These are phyloP conservation scores for Chondrostereum purpureum DNA, from an alignment of 1,284 basidiomycete species.

Conservation along the genomic window DNA sequence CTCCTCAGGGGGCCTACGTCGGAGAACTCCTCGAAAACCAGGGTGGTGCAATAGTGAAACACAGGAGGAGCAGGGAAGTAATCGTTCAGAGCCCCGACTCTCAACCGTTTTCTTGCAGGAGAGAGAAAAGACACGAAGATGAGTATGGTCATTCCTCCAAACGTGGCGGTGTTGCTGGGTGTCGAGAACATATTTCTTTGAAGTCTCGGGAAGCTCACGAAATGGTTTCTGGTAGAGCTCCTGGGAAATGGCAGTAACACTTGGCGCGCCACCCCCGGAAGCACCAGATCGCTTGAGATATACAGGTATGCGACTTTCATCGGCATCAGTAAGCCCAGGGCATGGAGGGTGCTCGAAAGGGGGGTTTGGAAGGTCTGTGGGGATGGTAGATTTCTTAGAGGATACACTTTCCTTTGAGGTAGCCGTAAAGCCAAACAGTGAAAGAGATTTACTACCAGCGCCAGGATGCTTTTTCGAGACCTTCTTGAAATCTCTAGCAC, in stretches of 20 bases:
- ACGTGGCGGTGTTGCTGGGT: slow-evolving; percentile 5
- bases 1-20: too few relatives aligned
- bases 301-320: slow-evolving; percentile 4
- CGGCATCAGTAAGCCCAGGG: slow-evolving; percentile 9
- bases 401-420: too few relatives aligned
- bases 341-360: slow-evolving; percentile 4
- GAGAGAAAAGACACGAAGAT: slow-evolving; percentile 3
- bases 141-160: slow-evolving; percentile 13
- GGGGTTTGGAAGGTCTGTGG: background rate
- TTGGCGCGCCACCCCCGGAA: slow-evolving; percentile 4
- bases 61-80: too few relatives aligned
- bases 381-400: too few relatives aligned
- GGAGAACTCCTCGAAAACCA: too few relatives aligned
- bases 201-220: background rate
- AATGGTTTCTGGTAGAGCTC: background rate
- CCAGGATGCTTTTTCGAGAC: too few relatives aligned
- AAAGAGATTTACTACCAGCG: too few relatives aligned
- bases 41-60: too few relatives aligned
- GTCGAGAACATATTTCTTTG: slow-evolving; percentile 4
- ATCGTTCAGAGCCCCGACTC: background rate
- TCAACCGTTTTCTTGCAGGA: slow-evolving; percentile 1
- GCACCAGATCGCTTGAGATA: slow-evolving; percentile 4
- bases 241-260: slow-evolving; percentile 3
- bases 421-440: too few relatives aligned
- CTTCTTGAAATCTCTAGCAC: too few relatives aligned